phyloP scores from a whole-genome alignment of 2,329 filamentous ascomycete species.

The Colletotrichum filicis region DNA sequence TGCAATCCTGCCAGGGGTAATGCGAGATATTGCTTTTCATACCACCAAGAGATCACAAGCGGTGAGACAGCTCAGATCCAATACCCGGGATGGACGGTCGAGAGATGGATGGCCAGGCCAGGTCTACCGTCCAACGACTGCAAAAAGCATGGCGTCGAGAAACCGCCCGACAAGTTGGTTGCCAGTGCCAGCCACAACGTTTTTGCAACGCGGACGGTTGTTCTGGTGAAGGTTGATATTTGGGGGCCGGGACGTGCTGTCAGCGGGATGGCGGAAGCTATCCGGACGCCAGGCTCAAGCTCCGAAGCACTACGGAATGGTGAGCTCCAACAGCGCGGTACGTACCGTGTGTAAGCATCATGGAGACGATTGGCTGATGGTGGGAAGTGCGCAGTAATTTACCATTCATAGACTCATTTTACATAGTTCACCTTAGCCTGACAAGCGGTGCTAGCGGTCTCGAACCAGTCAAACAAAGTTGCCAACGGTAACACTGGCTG shows the following conservation, averaged over 20 bases:
- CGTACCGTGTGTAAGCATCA: not conserved
- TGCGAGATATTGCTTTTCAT: constrained; percentile 21
- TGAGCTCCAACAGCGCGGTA: not conserved
- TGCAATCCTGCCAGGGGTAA: constrained; percentile 29
- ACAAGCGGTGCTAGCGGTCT: not conserved
- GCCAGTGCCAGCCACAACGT: not conserved
- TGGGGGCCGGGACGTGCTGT: not conserved
- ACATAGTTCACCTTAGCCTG: not conserved
- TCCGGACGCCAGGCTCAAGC: not conserved
- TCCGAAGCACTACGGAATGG: not conserved
- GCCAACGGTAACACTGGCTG: not conserved
- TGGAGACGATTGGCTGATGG: not conserved
- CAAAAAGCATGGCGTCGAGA: constrained; percentile 14
- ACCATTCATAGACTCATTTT: not conserved
- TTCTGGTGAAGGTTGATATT: not conserved
- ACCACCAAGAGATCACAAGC: constrained; percentile 15
- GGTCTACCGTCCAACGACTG: not conserved
- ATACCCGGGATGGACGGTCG: not conserved
- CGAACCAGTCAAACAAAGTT: not conserved
- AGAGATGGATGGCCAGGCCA: not conserved
- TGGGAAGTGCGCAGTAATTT: not conserved
- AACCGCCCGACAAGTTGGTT: not conserved
- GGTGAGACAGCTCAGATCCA: constrained; percentile 29
- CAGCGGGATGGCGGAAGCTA: constrained; percentile 18
- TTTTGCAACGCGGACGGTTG: not conserved